Base-by-base conservation (phyloP, 257 asterid genomes). In the Orobanche coerulescens region DNA sequence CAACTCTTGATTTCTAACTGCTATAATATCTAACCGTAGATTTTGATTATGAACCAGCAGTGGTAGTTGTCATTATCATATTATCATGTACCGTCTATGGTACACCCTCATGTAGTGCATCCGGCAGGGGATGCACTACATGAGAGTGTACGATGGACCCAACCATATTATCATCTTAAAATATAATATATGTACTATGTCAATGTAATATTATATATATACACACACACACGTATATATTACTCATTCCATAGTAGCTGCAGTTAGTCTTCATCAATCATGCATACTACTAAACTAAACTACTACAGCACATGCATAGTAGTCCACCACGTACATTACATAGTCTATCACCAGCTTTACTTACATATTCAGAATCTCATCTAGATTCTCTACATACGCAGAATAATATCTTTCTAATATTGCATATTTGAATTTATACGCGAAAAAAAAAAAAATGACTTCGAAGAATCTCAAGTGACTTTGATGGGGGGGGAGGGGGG, bases 371-470 rank as follows among this genome's bases (percentile, higher is more conserved):
- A 73, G 82, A 72, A 62, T 65, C 69, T 61, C 46, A 12, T 23
- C 2, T 43, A 65, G 78, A 72, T 68, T 76, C 82, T 66, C 66
- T 51, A 49, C 61, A 63, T 34, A 56, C 18, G 58, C 73, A 37
- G 3, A 56, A 13, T 14, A 52, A 52, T 37, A 73, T 57, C 11
- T 39, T 62, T 36, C 43, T 31, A 31, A 65, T 61, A 2, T 57
- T 25, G 53, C 62, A 51, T 49, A 52, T 52, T 15, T 23, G 8
- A 39, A 40, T 37, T 28, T 3, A 53, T 50, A 58, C 12, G 20
- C n/a, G n/a, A n/a, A n/a, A n/a, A n/a, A n/a, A 15, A 43, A 62
- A 43, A 16, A 19, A 23, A 0, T 9, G 12, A 7, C 7, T 22
- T 26, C 67, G 77, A 69, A 72, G 78, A 74, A 66, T 74, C 54